Conservation (phyloP, 2,329 filamentous ascomycete species). For the Hypoxylon rubiginosum region DNA sequence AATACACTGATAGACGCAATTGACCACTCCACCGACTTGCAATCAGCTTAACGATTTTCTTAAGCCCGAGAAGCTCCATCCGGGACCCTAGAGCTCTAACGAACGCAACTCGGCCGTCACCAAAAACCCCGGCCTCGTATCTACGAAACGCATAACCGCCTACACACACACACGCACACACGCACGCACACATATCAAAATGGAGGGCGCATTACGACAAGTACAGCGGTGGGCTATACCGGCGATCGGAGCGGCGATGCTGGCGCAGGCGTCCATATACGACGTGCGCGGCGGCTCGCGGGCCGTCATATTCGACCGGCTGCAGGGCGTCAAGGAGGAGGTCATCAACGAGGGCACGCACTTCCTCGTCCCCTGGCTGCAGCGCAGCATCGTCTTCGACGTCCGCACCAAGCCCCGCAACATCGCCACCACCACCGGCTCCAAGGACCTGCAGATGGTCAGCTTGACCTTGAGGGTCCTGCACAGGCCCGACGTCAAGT, state of each 20-base stretch:
- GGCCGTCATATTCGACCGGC: constrained; percentile 97
- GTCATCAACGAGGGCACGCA: constrained; percentile 98
- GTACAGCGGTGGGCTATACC: constrained; percentile 81
- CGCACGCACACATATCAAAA: constrained; percentile 51
- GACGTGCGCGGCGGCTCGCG: constrained; percentile 95
- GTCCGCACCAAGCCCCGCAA: constrained; percentile 97
- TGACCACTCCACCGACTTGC: constrained; percentile 14
- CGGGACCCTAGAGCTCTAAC: neutral
- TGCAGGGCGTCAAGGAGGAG: constrained; percentile 90
- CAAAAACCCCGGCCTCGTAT: neutral
- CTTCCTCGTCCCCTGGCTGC: constrained; percentile 95
- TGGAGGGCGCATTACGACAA: constrained; percentile 71
- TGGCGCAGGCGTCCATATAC: constrained; percentile 87
- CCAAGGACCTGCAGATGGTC: constrained; percentile 99
- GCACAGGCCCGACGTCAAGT: constrained; percentile 92
- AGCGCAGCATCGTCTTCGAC: constrained; percentile 94
- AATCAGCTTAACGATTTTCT: constrained; percentile 32
- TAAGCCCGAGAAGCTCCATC: constrained; percentile 38
- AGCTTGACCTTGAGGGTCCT: constrained; percentile 96
- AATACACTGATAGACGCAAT: constrained; percentile 16
- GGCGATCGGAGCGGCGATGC: constrained; percentile 73
- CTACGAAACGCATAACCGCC: neutral
- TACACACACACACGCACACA: constrained; percentile 10
- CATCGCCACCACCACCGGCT: constrained; percentile 96
- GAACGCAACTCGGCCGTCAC: constrained; percentile 1